A percentile compares a stretch with the other conserved stretches of the same genome.
These are phyloP conservation scores for Calocybe gambosa DNA, from an alignment of 1,284 basidiomycete genomes.

Conservation along the genomic window DNA sequence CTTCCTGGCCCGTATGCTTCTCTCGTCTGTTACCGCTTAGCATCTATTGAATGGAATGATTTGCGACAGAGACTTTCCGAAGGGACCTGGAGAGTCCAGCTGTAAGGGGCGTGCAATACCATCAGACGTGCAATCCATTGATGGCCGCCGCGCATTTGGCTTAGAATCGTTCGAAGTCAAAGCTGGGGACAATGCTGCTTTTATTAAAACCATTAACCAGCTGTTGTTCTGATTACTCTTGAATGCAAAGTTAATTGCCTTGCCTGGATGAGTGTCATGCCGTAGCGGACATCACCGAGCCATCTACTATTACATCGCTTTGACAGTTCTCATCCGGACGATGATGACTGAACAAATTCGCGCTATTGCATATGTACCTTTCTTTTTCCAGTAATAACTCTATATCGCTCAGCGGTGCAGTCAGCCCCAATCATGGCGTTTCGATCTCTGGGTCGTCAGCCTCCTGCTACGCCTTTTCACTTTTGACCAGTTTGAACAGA, in stretches of 20 bases:
- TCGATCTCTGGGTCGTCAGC: neutral
- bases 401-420: neutral
- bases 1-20: constrained; percentile 50
- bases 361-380: no score
- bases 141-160: constrained; percentile 25
- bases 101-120: constrained; percentile 45
- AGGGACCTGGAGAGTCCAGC: constrained; percentile 61
- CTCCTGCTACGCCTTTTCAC: neutral
- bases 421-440: neutral
- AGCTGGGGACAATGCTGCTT: neutral
- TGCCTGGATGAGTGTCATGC: no score
- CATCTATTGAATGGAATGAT: neutral
- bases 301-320: neutral
- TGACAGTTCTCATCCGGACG: no score
- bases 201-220: neutral
- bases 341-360: no score
- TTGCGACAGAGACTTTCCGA: constrained; percentile 59
- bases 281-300: no score
- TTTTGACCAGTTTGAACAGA: neutral
- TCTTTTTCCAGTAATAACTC: neutral
- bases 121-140: constrained; percentile 34
- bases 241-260: neutral
- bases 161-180: constrained; percentile 15
- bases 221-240: neutral
- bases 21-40: neutral